Conservation (phyloP, 306 rosid species). For the Neltuma alba region DNA sequence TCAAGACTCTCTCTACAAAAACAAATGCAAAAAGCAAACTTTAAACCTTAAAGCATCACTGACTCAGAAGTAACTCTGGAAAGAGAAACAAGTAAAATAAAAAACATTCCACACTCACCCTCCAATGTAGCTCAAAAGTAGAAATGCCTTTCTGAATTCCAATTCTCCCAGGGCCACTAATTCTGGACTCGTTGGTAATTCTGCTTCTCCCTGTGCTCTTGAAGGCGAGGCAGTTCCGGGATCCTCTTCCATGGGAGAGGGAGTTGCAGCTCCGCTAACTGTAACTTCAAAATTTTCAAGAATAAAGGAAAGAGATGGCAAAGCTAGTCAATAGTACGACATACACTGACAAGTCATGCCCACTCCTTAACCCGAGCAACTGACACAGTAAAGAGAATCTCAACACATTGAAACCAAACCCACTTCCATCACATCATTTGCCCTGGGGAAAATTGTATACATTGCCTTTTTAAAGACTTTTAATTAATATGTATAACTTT, state of each 20-base stretch:
- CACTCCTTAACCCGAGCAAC: not conserved
- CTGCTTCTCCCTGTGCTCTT: constrained; percentile 7
- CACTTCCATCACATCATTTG: not conserved
- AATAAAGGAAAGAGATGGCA: not conserved
- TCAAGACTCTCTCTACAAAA: constrained; percentile 41
- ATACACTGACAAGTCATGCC: not conserved
- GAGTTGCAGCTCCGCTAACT: constrained; percentile 3
- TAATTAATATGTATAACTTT: too few species aligned
- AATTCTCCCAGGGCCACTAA: constrained; percentile 69
- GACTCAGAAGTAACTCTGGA: not conserved
- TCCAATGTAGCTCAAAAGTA: constrained; percentile 64
- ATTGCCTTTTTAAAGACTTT: too few species aligned
- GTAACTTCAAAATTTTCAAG: not conserved
- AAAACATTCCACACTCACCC: constrained; percentile 39
- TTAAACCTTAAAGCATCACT: not conserved
- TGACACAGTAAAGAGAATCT: not conserved
- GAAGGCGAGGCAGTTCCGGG: not conserved
- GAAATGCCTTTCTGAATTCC: constrained; percentile 71
- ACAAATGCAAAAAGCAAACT: constrained; percentile 2
- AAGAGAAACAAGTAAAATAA: not conserved
- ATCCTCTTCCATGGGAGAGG: not conserved
- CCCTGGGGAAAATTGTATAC: not conserved
- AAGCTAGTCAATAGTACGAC: not conserved
- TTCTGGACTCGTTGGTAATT: not conserved
- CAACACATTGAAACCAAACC: not conserved